Evolutionary conservation across 345 rosid genomes (phyloP), one percentile per base, ranked within the genome.

Genomic region (Brassica rapa): DNA sequence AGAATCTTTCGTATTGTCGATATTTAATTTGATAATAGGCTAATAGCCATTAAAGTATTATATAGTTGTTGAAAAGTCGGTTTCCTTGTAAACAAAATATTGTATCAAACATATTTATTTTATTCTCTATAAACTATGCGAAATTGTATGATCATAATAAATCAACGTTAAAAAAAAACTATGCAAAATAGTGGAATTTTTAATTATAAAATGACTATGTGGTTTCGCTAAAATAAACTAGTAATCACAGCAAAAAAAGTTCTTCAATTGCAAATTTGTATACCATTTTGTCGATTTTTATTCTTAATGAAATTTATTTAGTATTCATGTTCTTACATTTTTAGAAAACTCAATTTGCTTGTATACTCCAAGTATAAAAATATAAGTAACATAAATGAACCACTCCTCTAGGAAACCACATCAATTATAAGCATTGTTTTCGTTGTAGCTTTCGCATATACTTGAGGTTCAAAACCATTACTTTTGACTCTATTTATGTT

Each of bases 401-500:
- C 6, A 49, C 19, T 49, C 56, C 4, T n/a, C 56, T n/a, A 49
- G 19, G 5, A 49, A 49, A n/a, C 56, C 19, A 49, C 56, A n/a
- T 49, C 63, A 24, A 59, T 24, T 14, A 10, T 62, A 41, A 21
- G 64, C 74, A 62, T 73, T 19, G 49, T 39, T 30, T 15, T 49
- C 24, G 49, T 62, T 11, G 24, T 49, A 56, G 3, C 30, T 56
- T 8, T 19, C 29, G 62, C 61, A 19, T 6, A 19, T 55, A 55
- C 55, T n/a, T 53, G 55, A 23, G 6, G 37, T 74, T 65, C 8
- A 66, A 56, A 56, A 25, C 56, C 30, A 21, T 33, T 33, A 37
- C 66, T 25, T 66, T 76, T 46, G 32, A 46, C 63, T 62, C 69
- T 32, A 23, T 5, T 14, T 46, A 6, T 62, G 74, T n/a, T 77